A percentile compares a stretch with the other conserved stretches of the same genome.
phyloP scores from a whole-genome alignment of 371 early-diverging fungal genomes.

The Batrachochytrium dendrobatidis region DNA sequence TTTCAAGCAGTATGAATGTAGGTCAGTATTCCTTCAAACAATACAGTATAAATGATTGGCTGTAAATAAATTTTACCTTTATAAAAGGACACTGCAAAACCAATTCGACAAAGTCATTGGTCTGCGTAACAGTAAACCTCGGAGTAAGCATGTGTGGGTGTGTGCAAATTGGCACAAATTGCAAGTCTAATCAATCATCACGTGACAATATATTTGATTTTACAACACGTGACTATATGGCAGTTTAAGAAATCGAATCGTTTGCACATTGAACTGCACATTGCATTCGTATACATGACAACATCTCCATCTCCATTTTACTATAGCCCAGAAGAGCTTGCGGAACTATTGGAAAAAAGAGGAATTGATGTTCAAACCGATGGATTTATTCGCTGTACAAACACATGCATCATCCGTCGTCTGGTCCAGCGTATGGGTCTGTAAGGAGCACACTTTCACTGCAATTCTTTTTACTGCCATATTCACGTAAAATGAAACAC shows the following conservation, averaged over 20 bases:
- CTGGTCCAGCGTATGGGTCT: not conserved
- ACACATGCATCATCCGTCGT: not conserved
- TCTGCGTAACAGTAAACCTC: slow-evolving; percentile 71
- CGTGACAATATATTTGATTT: no score
- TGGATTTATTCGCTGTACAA: not conserved
- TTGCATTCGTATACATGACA: no score
- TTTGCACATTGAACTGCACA: no score
- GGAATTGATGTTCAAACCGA: not conserved
- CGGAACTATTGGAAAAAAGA: not conserved
- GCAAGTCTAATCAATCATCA: no score
- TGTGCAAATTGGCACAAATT: slow-evolving; percentile 3
- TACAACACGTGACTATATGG: no score
- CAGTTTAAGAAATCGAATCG: no score
- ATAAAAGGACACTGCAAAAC: slow-evolving; percentile 76
- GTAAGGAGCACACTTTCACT: no score
- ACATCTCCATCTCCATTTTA: no score
- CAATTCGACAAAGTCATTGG: slow-evolving; percentile 62
- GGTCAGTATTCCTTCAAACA: no score
- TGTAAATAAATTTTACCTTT: slow-evolving; percentile 44
- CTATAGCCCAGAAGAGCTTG: slow-evolving; percentile 7
- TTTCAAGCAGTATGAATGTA: not conserved
- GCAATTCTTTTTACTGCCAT: no score
- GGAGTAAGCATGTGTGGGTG: slow-evolving; percentile 80
- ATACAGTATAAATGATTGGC: not conserved
- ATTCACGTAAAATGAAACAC: no score